These are phyloP conservation scores for Beauveria sp. DNA, from an alignment of 2,329 filamentous ascomycete species.

Conservation along the genomic window DNA sequence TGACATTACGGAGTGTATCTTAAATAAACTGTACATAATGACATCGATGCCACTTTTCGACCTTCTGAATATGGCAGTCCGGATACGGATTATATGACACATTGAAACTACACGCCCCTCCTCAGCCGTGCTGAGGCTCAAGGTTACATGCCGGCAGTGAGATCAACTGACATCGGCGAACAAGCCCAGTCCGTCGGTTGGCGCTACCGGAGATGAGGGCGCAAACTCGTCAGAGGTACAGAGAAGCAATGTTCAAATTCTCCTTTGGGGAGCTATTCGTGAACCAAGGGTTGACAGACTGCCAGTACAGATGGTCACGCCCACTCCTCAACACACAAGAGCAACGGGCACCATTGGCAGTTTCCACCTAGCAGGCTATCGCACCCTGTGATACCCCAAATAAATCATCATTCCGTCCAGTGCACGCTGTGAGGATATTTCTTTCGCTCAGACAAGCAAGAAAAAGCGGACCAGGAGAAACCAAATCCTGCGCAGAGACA, in stretches of 20 bases:
- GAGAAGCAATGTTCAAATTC: not conserved
- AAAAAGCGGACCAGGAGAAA: not conserved
- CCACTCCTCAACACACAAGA: not conserved
- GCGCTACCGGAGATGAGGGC: constrained; percentile 11
- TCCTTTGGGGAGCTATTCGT: too few species aligned
- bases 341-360: not conserved
- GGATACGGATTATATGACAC: not conserved
- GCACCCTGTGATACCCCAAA: not conserved
- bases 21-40: not conserved
- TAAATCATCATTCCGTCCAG: not conserved
- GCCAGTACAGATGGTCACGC: not conserved
- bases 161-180: constrained; percentile 3
- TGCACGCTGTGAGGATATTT: not conserved
- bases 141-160: not conserved
- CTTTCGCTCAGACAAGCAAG: too few species aligned
- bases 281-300: not conserved
- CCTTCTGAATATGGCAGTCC: not conserved
- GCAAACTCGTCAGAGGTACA: not conserved
- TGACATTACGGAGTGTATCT: not conserved
- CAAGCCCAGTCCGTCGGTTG: not conserved
- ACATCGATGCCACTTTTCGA: not conserved
- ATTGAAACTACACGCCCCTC: not conserved
- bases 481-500: not conserved
- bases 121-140: not conserved
- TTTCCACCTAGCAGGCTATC: not conserved